These are phyloP conservation scores for Puccinia hordei DNA, from an alignment of 1,284 basidiomycete genomes.

Conservation along the genomic window DNA sequence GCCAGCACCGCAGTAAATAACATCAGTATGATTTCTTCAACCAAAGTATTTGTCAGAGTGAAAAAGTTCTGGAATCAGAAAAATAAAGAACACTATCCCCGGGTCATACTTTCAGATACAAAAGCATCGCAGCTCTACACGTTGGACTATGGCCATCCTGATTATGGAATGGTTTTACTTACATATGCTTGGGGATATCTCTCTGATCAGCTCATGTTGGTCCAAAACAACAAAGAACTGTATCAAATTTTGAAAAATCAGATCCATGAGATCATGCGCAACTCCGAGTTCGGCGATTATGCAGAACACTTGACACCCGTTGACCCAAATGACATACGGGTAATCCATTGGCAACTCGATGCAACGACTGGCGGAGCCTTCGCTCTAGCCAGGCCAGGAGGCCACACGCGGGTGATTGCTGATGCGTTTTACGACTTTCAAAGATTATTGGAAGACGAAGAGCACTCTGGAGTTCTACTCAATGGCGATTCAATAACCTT, in stretches of 20 bases:
- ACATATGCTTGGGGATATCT: conserved; percentile 21
- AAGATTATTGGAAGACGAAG: background rate
- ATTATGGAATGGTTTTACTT: conserved; percentile 20
- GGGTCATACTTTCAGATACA: conserved; percentile 26
- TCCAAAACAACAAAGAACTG: background rate
- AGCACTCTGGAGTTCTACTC: conserved; percentile 2
- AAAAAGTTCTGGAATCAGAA: conserved; percentile 19
- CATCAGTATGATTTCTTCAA: conserved; percentile 20
- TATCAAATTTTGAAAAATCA: background rate
- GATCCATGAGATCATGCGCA: conserved; percentile 18
- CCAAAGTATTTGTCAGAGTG: conserved; percentile 11
- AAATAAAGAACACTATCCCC: conserved; percentile 11
- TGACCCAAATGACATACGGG: background rate
- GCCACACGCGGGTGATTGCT: background rate
- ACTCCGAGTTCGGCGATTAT: conserved; percentile 16
- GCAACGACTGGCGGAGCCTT: background rate
- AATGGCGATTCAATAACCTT: conserved; percentile 19
- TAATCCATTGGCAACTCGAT: conserved; percentile 19
- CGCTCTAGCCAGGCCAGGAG: conserved; percentile 13
- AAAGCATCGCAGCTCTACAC: conserved; percentile 23
- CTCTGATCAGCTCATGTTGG: conserved; percentile 6
- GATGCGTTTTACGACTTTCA: conserved; percentile 21
- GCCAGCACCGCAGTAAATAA: conserved; percentile 3
- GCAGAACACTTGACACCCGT: conserved; percentile 11
- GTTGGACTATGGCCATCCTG: conserved; percentile 22